Conservation (phyloP, 805 yeast species). For the Teunomyces gatunensis region DNA sequence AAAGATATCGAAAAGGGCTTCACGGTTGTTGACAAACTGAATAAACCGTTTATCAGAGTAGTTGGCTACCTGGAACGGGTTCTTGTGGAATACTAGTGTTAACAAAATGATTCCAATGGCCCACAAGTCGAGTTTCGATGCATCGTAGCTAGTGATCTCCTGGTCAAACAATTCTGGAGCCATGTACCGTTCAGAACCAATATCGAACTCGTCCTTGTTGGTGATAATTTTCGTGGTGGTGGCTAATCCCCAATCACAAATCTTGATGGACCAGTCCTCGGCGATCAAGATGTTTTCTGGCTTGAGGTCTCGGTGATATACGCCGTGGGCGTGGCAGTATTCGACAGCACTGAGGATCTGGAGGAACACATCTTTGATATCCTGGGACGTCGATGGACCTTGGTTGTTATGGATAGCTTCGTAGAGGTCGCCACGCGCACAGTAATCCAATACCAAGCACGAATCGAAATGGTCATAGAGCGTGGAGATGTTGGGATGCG, state of each 20-base stretch:
- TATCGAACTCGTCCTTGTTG: slow-evolving; percentile 63
- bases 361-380: slow-evolving; percentile 52
- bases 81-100: slow-evolving; percentile 83
- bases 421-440: slow-evolving; percentile 83
- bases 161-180: slow-evolving; percentile 85
- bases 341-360: slow-evolving; percentile 51
- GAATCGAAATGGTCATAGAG: slow-evolving; percentile 52
- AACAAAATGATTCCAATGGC: slow-evolving; percentile 80
- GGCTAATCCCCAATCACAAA: slow-evolving; percentile 61
- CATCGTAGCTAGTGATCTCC: slow-evolving; percentile 60
- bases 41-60: slow-evolving; percentile 77
- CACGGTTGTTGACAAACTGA: slow-evolving; percentile 84
- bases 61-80: slow-evolving; percentile 81
- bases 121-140: slow-evolving; percentile 86
- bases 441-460: slow-evolving; percentile 66
- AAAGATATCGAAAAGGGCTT: slow-evolving; percentile 86
- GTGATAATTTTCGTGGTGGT: slow-evolving; percentile 51
- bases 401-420: slow-evolving; percentile 67
- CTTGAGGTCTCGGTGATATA: slow-evolving; percentile 27
- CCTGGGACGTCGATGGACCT: slow-evolving; percentile 60
- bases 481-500: slow-evolving; percentile 44
- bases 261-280: slow-evolving; percentile 52
- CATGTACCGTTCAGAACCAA: slow-evolving; percentile 91
- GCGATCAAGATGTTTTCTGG: slow-evolving; percentile 26
- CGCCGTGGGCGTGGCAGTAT: slow-evolving; percentile 46